Evolutionary conservation across 495 filamentous ascomycete genomes (phyloP), one percentile per base, ranked within the genome.

Genomic region (Lophium mytilinum): DNA sequence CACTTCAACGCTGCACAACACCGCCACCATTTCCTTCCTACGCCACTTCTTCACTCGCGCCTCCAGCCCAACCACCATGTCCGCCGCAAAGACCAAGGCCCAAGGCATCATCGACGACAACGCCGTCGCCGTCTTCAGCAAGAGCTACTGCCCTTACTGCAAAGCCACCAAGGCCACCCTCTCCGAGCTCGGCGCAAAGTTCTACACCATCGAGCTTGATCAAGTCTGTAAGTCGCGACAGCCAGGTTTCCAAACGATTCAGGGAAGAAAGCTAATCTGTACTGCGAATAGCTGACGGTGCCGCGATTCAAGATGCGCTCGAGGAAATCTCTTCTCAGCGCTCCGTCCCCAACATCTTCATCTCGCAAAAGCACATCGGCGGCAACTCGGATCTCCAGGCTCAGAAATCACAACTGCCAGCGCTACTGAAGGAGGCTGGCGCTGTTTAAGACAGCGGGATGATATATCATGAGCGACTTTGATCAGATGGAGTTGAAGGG

Each of bases 61-160:
- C 66, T 70, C 76, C 61, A 73, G 76, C 55, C 76, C 87, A 62
- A 75, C 78, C 68, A 80, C 70, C 64, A 91, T 91, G 86, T 86
- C 90, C 65, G 83, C 87, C 72, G 89, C 91, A 58, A 90, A 88
- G 75, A 80, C 80, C 56, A 92, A 92, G 71, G 90, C 88, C 45
- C 85, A 95, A 73, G 68, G 66, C 58, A 83, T 96, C 73, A 96
- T 99, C 68, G 81, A 95, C 68, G 86, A 96, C 62, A 92, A 97
- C 73, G 78, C 83, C 58, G 93, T 97, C 66, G 88, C 91, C 58
- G 87, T 98, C 62, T 98, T 98, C 81, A 88, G 83, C 70, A 99
- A 99, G 76, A 88, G 85, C 12, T 95, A 87, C 75, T 99, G 93
- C 80, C 91, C 92, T n/a, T 92, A 95, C 81, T 97, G 92, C 78